A percentile compares a stretch with the other conserved stretches of the same genome.
Evolutionary conservation across 2,329 filamentous ascomycete species (phyloP).

Genomic region (Fusarium gaditjirri): DNA sequence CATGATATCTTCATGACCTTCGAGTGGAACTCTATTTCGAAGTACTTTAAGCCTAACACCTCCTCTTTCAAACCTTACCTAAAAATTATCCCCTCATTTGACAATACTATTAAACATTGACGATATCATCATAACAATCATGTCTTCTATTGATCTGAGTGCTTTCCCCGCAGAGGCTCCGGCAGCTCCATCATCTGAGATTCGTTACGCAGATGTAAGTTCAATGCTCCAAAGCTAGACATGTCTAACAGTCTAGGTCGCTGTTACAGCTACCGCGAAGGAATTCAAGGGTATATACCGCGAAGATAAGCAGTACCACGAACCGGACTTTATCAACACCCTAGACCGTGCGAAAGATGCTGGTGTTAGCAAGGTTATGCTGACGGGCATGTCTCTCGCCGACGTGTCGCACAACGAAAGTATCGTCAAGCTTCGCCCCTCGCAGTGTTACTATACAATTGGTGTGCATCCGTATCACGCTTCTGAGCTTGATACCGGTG

Average conservation of each 20-base stretch:
- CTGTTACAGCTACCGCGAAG: slow-evolving; percentile 52
- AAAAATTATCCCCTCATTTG: slow-evolving; percentile 1
- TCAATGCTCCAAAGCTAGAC: neutral
- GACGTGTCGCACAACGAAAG: slow-evolving; percentile 45
- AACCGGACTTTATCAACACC: slow-evolving; percentile 55
- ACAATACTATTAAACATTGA: neutral
- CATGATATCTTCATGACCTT: slow-evolving; percentile 38
- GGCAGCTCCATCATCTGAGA: slow-evolving; percentile 28
- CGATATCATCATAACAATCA: slow-evolving; percentile 1
- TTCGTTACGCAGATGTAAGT: slow-evolving; percentile 44
- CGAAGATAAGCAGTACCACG: slow-evolving; percentile 58
- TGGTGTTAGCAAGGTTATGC: slow-evolving; percentile 55
- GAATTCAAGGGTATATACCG: slow-evolving; percentile 63
- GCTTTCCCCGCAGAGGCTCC: slow-evolving; percentile 39
- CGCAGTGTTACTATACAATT: slow-evolving; percentile 56
- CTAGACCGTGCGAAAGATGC: slow-evolving; percentile 55
- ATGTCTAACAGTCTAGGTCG: slow-evolving; percentile 44
- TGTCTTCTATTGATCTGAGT: slow-evolving; percentile 39
- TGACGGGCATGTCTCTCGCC: slow-evolving; percentile 52
- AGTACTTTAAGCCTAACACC: slow-evolving; percentile 16
- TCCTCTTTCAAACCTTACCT: slow-evolving; percentile 10
- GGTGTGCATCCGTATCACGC: slow-evolving; percentile 64
- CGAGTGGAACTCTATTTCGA: slow-evolving; percentile 33
- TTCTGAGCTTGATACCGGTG: slow-evolving; percentile 51
- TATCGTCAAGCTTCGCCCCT: slow-evolving; percentile 45